phyloP scores from a whole-genome alignment of 225 moss, liverwort and hornwort genomes.

The Rhytidiadelphus loreus region DNA sequence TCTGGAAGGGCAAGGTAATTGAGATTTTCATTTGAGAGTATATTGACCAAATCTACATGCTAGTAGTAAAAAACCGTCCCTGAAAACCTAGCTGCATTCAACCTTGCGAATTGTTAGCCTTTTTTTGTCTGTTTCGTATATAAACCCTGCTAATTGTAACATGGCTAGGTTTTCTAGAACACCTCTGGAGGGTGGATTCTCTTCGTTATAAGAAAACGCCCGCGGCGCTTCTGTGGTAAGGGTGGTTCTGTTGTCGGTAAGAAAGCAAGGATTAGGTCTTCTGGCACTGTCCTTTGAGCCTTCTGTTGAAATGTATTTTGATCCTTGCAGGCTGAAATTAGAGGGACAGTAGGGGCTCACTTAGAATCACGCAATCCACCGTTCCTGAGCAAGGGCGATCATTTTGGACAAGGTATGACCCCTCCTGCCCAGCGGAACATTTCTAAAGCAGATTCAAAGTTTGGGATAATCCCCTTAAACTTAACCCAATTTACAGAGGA shows the following conservation, averaged over 20 bases:
- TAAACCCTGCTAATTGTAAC: not conserved
- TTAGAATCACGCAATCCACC: not conserved
- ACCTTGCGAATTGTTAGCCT: not conserved
- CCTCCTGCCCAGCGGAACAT: not conserved
- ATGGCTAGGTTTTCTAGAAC: not conserved
- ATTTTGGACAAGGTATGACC: conserved; percentile 60
- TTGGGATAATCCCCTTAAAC: not conserved
- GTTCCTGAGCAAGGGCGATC: conserved; percentile 36
- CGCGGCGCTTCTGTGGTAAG: not conserved
- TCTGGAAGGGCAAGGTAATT: conserved; percentile 66
- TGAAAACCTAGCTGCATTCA: not conserved
- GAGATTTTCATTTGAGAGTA: not conserved
- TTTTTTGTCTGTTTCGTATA: not conserved
- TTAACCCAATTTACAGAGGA: not conserved
- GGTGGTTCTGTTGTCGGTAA: not conserved
- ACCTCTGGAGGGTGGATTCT: not conserved
- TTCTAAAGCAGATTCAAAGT: not conserved
- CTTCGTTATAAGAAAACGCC: not conserved
- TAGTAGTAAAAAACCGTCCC: not conserved
- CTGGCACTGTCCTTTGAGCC: not conserved
- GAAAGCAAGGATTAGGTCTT: not conserved
- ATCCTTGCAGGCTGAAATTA: conserved; percentile 15
- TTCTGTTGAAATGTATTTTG: not conserved
- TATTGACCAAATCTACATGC: not conserved
- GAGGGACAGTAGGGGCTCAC: not conserved